Base-by-base conservation (phyloP, 441 rosid genomes). In the Croton setiger region DNA sequence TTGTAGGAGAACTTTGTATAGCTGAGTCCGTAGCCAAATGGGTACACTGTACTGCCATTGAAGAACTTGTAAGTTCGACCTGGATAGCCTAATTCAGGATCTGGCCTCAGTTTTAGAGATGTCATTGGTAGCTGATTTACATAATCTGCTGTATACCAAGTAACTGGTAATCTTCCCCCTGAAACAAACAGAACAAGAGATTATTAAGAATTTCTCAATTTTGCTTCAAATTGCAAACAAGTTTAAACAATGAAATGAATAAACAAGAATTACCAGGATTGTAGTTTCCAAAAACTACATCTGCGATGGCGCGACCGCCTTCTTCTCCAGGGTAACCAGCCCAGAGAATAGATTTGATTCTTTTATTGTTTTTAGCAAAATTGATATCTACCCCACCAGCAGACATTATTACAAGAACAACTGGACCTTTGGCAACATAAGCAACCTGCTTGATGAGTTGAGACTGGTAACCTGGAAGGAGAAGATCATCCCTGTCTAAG, bases 301-400 rank as follows among this genome's bases (percentile, higher is more conserved):
- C 80, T 11, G 48, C 48, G 14, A 44, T 44, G 48, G 48, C 48
- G 15, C 4, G 48, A 4, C 48, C 48, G 14, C 48, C 48, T 31
- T 75, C 85, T 58, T 82, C 75, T 43, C 83, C 89, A 3, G 86
- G 87, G 69, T 83, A 82, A 39, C 85, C 90, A 3, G 69, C 87
- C 87, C 86, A 86, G 55, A 82, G 41, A 27, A 86, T 80, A 4
- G 78, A 82, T 4, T 71, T 60, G 13, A 83, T 79, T 11, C 77
- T 82, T 1, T 3, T 7, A 3, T 72, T 60, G 0, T 67, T 59
- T 52, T 67, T 79, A 0, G 80, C 77, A 23, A 80, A 86, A 2
- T 83, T 73, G 44, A 86, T 68, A 63, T 86, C 84, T 27, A 86
- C 37, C 1, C 77, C 84, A 45, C 85, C 80, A 18, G 73, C 88